These are phyloP conservation scores for Tetragonia tetragonoides DNA, from an alignment of 148 eudicot species.

Conservation along the genomic window DNA sequence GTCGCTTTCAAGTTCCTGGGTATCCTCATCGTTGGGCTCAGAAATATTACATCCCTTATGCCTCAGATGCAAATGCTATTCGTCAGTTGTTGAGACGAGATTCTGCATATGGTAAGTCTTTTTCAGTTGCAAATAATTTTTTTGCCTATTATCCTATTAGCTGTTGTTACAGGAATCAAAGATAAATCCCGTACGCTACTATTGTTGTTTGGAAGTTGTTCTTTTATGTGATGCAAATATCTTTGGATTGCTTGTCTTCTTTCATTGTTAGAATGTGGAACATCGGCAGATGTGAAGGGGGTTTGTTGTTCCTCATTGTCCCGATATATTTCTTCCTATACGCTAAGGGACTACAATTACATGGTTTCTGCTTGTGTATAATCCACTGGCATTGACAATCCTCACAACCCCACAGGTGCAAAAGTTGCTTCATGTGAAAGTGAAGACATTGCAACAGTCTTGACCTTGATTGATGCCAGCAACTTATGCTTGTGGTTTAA, in stretches of 20 bases:
- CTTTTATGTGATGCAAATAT: not conserved
- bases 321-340: too few species aligned
- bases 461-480: not conserved
- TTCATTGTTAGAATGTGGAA: not conserved
- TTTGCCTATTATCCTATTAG: not conserved
- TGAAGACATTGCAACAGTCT: not conserved
- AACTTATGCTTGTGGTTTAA: too few species aligned
- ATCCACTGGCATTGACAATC: not conserved
- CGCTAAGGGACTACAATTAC: too few species aligned
- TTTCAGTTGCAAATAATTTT: not conserved
- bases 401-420: not conserved
- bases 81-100: constrained; percentile 60
- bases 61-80: constrained; percentile 68
- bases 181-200: not conserved
- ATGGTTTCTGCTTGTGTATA: not conserved
- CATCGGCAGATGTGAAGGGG: not conserved
- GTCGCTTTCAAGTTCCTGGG: constrained; percentile 68
- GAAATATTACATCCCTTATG: constrained; percentile 89
- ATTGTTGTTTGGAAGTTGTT: not conserved
- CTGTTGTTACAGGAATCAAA: not conserved
- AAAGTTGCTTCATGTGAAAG: not conserved
- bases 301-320: too few species aligned
- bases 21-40: constrained; percentile 96
- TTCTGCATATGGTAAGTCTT: constrained; percentile 63
- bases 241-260: not conserved